Conservation (phyloP, 2,329 filamentous ascomycete species). For the Talaromyces sp. region DNA sequence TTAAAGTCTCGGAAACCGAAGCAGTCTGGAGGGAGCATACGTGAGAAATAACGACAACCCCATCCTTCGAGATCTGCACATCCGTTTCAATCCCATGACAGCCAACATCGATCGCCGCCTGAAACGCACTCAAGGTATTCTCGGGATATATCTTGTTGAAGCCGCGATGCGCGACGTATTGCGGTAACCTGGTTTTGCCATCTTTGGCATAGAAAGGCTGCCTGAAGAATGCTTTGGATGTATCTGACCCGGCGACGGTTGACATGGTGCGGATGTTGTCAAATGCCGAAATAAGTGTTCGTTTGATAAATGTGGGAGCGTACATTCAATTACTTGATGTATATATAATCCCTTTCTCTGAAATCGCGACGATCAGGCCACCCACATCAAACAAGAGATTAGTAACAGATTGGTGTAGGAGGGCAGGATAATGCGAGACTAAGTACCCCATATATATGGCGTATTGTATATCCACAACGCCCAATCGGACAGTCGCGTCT, state of each 20-base stretch:
- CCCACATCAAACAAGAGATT: neutral
- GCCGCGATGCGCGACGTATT: slow-evolving; percentile 43
- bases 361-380: no score
- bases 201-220: slow-evolving; percentile 10
- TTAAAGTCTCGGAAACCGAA: neutral
- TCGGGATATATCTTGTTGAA: slow-evolving; percentile 72
- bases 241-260: neutral
- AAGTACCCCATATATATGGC: neutral
- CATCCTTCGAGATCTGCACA: slow-evolving; percentile 75
- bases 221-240: slow-evolving; percentile 3
- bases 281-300: neutral
- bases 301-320: neutral
- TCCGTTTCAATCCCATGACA: slow-evolving; percentile 86
- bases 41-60: slow-evolving; percentile 80
- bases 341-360: neutral
- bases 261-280: neutral
- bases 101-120: slow-evolving; percentile 66
- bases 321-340: neutral
- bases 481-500: slow-evolving; percentile 1
- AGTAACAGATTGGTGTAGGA: neutral
- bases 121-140: slow-evolving; percentile 79
- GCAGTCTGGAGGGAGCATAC: slow-evolving; percentile 41
- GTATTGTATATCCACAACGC: neutral
- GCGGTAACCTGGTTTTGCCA: slow-evolving; percentile 26
- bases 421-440: neutral